phyloP scores from a whole-genome alignment of 2,329 filamentous ascomycete species.

The Elsinoe ampelina region DNA sequence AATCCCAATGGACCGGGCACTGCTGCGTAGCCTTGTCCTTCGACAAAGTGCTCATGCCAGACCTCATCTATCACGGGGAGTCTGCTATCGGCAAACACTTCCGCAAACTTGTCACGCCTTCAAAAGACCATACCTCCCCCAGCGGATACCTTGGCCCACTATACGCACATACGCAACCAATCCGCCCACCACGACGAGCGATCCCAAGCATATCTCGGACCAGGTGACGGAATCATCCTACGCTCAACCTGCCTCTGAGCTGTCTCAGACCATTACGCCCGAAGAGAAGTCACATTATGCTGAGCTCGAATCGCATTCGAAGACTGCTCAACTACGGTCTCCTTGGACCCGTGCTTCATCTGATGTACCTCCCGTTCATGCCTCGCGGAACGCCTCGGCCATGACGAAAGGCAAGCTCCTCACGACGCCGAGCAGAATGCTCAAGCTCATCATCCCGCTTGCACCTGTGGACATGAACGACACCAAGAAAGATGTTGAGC shows the following conservation, averaged over 20 bases:
- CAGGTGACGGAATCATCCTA: conserved; percentile 21
- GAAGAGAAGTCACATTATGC: conserved; percentile 40
- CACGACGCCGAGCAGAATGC: conserved; percentile 68
- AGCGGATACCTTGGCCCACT: background rate
- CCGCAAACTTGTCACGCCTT: conserved; percentile 17
- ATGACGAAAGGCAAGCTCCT: conserved; percentile 69
- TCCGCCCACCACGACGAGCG: conserved; percentile 13
- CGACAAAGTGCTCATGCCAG: background rate
- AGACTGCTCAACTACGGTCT: conserved; percentile 49
- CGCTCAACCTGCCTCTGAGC: conserved; percentile 23
- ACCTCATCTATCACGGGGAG: background rate
- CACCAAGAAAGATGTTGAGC: conserved; percentile 65
- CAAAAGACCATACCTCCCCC: conserved; percentile 14
- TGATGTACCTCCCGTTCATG: conserved; percentile 47
- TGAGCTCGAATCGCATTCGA: conserved; percentile 35
- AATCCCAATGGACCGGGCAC: background rate
- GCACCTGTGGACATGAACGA: conserved; percentile 50
- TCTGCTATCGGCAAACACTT: background rate
- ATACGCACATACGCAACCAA: conserved; percentile 6
- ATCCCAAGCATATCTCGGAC: conserved; percentile 19
- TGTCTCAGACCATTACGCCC: conserved; percentile 32
- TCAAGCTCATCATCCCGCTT: conserved; percentile 73
- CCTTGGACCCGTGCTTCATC: conserved; percentile 59
- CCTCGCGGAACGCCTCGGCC: conserved; percentile 42
- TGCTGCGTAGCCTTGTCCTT: background rate